Base-by-base conservation (phyloP, 441 rosid species). In the Adansonia grandidieri region DNA sequence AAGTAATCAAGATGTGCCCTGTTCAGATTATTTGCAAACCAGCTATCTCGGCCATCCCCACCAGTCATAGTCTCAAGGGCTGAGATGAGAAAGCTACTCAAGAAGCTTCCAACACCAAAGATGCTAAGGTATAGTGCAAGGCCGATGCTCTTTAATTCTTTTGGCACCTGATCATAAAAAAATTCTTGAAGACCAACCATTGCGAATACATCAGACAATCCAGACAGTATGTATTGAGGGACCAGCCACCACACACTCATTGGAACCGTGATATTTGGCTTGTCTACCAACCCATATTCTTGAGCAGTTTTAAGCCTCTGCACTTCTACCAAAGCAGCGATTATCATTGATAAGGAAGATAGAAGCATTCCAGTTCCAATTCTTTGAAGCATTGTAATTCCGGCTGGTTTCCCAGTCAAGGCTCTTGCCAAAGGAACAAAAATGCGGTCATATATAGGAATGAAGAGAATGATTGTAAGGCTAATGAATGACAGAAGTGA, bases 141-240 rank as follows among this genome's bases (percentile, higher is more conserved):
- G 1, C 94, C 97, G 2, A 93, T 50, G 19, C 93, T 90, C 73
- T 89, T 85, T 67, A 91, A 66, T 32, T 91, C 93, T 7, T 24
- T 78, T 0, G 96, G 94, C 57, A 88, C 91, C 80, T 92, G 94
- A 75, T 88, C 89, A 60, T 90, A 92, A 83, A 88, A 92, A 66
- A 90, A 91, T 69, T 93, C 97, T 78, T 91, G 92, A 32, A 89
- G 87, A 51, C 94, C 97, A 61, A 93, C 89, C 81, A 90, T 80
- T 10, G 89, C 71, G 53, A 93, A 86, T 51, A 81, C 89, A 45
- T 90, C 89, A 4, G 93, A 63, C 57, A 89, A 65, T 44, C 94
- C 96, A 1, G 44, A 80, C 57, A 91, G 53, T 5, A 87, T 76
- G 70, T 89, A 88, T 61, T 89, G 93, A 71, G 97, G 96, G 78